phyloP scores from a whole-genome alignment of 2,329 filamentous ascomycete species.

The Coniochaeta pulveracea region DNA sequence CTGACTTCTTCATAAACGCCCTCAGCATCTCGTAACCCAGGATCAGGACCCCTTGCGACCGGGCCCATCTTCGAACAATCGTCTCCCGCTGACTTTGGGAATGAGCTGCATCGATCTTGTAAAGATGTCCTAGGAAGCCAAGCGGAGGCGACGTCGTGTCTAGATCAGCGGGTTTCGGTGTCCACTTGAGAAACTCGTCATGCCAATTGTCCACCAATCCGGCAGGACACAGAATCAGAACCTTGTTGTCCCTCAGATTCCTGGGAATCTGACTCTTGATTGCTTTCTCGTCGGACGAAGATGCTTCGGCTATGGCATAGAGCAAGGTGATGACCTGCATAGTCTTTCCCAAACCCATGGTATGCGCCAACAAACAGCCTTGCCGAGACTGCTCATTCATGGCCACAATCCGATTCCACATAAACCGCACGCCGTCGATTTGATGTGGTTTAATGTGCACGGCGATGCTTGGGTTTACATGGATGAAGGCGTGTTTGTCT shows the following conservation, averaged over 20 bases:
- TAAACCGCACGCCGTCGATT: constrained; percentile 68
- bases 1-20: constrained; percentile 6
- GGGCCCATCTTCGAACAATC: constrained; percentile 47
- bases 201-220: constrained; percentile 71
- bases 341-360: constrained; percentile 88
- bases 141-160: no score
- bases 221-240: constrained; percentile 66
- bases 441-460: constrained; percentile 67
- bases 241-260: constrained; percentile 48
- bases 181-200: constrained; percentile 66
- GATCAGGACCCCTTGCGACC: constrained; percentile 60
- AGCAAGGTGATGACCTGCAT: constrained; percentile 86
- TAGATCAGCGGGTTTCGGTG: constrained; percentile 25
- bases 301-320: constrained; percentile 58
- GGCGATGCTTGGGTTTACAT: constrained; percentile 53
- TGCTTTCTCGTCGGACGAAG: constrained; percentile 41
- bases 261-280: constrained; percentile 57
- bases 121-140: constrained; percentile 41
- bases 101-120: constrained; percentile 37
- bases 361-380: constrained; percentile 76
- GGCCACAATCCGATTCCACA: constrained; percentile 75
- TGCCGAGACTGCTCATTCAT: constrained; percentile 41
- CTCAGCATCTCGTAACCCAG: constrained; percentile 55
- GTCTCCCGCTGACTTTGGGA: constrained; percentile 14
- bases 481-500: constrained; percentile 48